phyloP scores from a whole-genome alignment of 2,329 filamentous ascomycete species.

The Cytospora mali region DNA sequence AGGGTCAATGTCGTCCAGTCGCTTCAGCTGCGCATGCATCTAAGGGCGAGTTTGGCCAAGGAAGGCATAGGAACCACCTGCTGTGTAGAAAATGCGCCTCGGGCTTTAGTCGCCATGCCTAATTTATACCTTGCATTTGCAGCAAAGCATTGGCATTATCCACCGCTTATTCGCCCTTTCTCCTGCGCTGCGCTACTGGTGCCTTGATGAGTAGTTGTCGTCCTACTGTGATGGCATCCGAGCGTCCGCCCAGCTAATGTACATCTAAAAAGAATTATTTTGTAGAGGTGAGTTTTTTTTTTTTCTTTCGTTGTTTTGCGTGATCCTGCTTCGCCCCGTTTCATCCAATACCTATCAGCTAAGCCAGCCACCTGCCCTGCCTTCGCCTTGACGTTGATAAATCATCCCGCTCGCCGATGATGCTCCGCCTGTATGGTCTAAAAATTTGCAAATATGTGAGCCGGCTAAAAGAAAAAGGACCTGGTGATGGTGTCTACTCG shows the following conservation, averaged over 20 bases:
- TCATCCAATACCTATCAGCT: conserved; percentile 10
- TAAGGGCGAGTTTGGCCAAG: conserved; percentile 6
- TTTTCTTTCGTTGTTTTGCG: conserved; percentile 10
- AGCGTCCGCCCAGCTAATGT: conserved; percentile 12
- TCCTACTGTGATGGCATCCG: not conserved
- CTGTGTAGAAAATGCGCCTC: not conserved
- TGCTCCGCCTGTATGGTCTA: conserved; percentile 22
- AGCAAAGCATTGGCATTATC: not conserved
- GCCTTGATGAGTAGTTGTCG: conserved; percentile 4
- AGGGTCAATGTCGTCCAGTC: conserved; percentile 14
- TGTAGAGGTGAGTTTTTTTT: conserved; percentile 15
- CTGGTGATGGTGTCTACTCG: conserved; percentile 6
- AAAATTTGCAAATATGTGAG: conserved; percentile 17
- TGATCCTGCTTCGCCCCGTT: not conserved
- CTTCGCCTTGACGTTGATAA: conserved; percentile 11
- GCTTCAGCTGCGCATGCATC: conserved; percentile 13
- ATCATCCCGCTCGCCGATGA: conserved; percentile 18
- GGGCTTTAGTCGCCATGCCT: not conserved
- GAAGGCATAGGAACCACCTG: not conserved
- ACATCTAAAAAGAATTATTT: conserved; percentile 15
- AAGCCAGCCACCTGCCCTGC: conserved; percentile 4
- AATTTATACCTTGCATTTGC: not conserved
- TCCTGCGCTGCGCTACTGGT: conserved; percentile 6
- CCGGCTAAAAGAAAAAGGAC: conserved; percentile 1
- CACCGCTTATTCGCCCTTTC: not conserved